Evolutionary conservation across 108 stramenopile genomes (phyloP), one percentile per base, ranked within the genome.

Genomic region (Cyclotella baltica): DNA sequence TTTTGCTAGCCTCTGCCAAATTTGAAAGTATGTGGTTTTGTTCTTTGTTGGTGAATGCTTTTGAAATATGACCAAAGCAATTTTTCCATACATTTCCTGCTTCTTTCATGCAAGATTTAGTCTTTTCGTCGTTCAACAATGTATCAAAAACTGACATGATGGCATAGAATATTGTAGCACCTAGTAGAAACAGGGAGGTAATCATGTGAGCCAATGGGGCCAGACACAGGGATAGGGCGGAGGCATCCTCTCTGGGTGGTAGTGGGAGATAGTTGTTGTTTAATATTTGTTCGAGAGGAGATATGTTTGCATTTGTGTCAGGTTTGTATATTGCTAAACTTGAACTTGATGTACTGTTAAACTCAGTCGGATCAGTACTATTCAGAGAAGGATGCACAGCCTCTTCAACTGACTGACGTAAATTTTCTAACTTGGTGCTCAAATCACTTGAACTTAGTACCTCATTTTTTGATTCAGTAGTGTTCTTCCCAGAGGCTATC

Each of bases 231-330:
- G 82, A 76, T 10, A 67, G 11, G 3, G 51, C 22, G 19, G 76
- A 37, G 10, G 82, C 72, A 64, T 77, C 71, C 25, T 83, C 76
- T 61, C 66, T 50, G 20, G 82, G 82, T 69, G 71, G 72, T 19
- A 83, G 67, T 9, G 82, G 82, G 9, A 83, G 72, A 57, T 83
- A 22, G n/a, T 67, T 83, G n/a, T 67, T 83, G 28, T 43, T 30
- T 9, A 31, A 18, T 40, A 72, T 64, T 64, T 6, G 8, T 28
- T 59, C 19, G 10, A 67, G 13, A 22, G 37, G 36, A 1, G 29
- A 13, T 31, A 0, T 25, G 25, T 37, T 58, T 16, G 59, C 33
- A 33, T 16, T 35, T 62, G 59, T 62, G 31, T 10, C 51, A 10
- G 38, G 23, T 11, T 64, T 23, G 40, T 43, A 43, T 43, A 43